Evolutionary conservation across 306 rosid species (phyloP), one percentile per base, ranked within the genome.

Genomic region (Lathyrus sativus): DNA sequence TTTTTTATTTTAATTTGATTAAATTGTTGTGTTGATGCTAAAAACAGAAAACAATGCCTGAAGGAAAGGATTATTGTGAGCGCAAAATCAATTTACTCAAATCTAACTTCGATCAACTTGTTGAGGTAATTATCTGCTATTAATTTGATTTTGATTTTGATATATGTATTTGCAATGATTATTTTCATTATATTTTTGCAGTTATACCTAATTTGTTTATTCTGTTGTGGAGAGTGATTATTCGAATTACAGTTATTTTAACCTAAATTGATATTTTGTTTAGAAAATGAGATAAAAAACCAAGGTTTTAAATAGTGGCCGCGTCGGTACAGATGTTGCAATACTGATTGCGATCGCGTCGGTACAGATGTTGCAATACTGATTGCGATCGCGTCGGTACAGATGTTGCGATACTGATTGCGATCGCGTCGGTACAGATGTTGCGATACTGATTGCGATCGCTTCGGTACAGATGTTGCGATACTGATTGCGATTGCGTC

Each of bases 21-120:
- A 6, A 1, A 11, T 10, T 62, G 7, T 38, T 62, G 33, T 62
- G 10, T 3, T 66, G 4, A 49, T 67, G 48, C 3, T 4, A 0
- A 49, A 48, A 31, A 28, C 81, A 90, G 97, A 93, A 93, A 79
- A 86, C 93, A 29, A 85, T 88, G 95, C 77, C 71, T 6, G 92
- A 88, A 78, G 99, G 96, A 31, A 87, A 90, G 61, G 92, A 93
- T 59, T 93, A 93, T 60, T 93, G 99, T 63, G 88, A 88, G 5
- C 88, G 97, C 13, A 93, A 93, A 81, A 93, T 88, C 88, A 85
- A 60, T 76, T 76, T 93, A 74, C 90, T 93, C 65, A 90, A 83
- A 65, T 90, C 99, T 0, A 93, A 93, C 81, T 93, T 88, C 12
- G 97, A 93, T 65, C 99, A 93, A 72, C 97, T 93, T 67, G 35